Percentiles rank a stretch among this genome's conserved stretches.
phyloP scores from a whole-genome alignment of 148 eudicot genomes.

The Amaranthus hypochondriacus region DNA sequence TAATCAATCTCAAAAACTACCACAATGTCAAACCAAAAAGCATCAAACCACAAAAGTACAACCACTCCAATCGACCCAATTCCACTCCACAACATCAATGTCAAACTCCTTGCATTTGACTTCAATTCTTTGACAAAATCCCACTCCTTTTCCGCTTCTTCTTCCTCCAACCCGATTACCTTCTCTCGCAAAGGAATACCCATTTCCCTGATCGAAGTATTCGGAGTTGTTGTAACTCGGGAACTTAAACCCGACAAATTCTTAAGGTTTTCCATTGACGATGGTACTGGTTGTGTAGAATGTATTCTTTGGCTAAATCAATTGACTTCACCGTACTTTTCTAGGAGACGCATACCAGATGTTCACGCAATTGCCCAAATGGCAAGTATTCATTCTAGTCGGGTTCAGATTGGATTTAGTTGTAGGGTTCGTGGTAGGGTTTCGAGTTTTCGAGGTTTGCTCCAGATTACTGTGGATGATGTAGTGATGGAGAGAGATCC shows the following conservation, averaged over 20 bases:
- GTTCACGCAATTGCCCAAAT: conserved; percentile 54
- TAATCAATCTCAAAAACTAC: background rate
- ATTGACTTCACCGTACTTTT: conserved; percentile 50
- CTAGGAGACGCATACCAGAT: conserved; percentile 55
- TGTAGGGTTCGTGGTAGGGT: conserved; percentile 65
- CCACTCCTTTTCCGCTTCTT: conserved; percentile 16
- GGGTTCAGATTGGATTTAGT: conserved; percentile 45
- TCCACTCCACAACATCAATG: conserved; percentile 35
- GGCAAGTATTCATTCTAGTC: conserved; percentile 30
- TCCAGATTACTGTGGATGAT: conserved; percentile 77
- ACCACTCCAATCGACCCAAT: conserved; percentile 9
- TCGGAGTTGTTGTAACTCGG: conserved; percentile 60
- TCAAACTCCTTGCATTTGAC: conserved; percentile 70
- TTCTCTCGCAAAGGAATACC: conserved; percentile 36
- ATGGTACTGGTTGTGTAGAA: conserved; percentile 64
- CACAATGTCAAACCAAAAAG: conserved; percentile 6
- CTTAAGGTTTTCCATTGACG: conserved; percentile 65
- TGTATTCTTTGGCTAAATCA: conserved; percentile 90
- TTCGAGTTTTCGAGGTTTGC: conserved; percentile 44
- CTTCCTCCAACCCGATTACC: conserved; percentile 26
- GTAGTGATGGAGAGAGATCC: conserved; percentile 65
- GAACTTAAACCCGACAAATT: conserved; percentile 60
- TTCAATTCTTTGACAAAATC: conserved; percentile 49
- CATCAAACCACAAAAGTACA: background rate
- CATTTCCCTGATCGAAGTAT: conserved; percentile 55